These are phyloP conservation scores for Sarocladium kiliense DNA, from an alignment of 2,329 filamentous ascomycete genomes.

Conservation along the genomic window DNA sequence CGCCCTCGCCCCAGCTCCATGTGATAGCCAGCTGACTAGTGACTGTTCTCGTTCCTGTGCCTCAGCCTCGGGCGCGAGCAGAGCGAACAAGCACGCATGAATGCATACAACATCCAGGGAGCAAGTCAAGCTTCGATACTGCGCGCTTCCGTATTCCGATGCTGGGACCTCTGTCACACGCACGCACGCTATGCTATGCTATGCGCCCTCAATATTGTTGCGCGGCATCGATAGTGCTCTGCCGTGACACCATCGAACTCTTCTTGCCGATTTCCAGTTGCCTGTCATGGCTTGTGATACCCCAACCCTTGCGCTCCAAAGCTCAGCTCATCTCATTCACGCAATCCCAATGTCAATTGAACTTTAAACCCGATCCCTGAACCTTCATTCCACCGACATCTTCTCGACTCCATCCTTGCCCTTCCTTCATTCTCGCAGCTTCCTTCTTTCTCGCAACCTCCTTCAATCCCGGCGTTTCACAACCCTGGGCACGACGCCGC, in stretches of 20 bases:
- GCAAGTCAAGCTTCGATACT: conserved; percentile 3
- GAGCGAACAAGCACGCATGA: too few species aligned
- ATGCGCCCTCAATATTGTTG: not conserved
- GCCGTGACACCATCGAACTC: not conserved
- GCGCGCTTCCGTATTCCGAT: conserved; percentile 5
- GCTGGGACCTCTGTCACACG: not conserved
- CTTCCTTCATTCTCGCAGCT: not conserved
- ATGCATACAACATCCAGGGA: too few species aligned
- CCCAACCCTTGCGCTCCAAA: not conserved
- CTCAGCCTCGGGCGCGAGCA: too few species aligned
- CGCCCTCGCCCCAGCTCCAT: not conserved
- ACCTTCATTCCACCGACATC: not conserved
- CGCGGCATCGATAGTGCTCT: not conserved
- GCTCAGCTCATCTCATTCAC: not conserved
- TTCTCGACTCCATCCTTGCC: not conserved
- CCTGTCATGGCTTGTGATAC: not conserved
- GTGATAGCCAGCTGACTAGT: not conserved
- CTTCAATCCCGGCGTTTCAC: conserved; percentile 6
- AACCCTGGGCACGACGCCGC: conserved; percentile 4
- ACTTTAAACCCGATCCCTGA: not conserved
- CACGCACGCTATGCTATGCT: too few species aligned
- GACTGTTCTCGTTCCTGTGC: too few species aligned
- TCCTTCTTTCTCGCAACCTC: too few species aligned
- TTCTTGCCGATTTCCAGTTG: not conserved
- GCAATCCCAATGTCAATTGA: not conserved